Evolutionary conservation across 306 rosid species (phyloP), one percentile per base, ranked within the genome.

Genomic region (Glycine soja): DNA sequence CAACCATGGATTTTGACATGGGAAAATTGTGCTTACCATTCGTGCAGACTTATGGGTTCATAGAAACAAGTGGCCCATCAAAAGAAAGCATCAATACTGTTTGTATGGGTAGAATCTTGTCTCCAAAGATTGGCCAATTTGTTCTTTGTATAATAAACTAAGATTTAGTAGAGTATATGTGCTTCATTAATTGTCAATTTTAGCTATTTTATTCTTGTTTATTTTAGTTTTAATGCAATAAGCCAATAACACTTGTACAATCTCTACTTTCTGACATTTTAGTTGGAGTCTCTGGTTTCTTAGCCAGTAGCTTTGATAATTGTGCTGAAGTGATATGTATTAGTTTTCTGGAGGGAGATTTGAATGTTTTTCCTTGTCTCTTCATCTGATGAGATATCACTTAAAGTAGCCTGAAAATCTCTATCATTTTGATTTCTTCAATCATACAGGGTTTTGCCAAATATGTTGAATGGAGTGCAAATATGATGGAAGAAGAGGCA

Each of bases 401-500:
- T 67, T 59, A n/a, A 47, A 40, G 16, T 70, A 70, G 14, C 11
- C 61, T 61, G 32, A 76, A 82, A 47, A 12, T 45, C 56, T 14
- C 24, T 24, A 53, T 24, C 30, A 24, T 12, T 70, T 71, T 38
- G 36, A 56, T 77, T 54, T 85, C 56, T 47, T 62, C 43, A 19
- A 59, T 66, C 24, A 51, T 53, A 42, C 72, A 93, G 97, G 97
- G 97, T 74, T 84, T 84, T 63, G 97, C 90, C 9, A 93, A 90
- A 75, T 93, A 88, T 85, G 97, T 93, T 78, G 97, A 91, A 84
- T 93, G 97, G 97, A 93, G 97, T 76, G 97, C 96, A 14, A 91
- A 88, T 66, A 91, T 85, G 92, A 88, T 93, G 97, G 97, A 91
- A 85, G 97, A 93, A 69, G 94, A 93, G 34, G 88, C 90, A 24